Percentiles rank a stretch among this genome's conserved stretches.
Conservation (phyloP, 108 stramenopile genomes). For the Skeletonema potamos region DNA sequence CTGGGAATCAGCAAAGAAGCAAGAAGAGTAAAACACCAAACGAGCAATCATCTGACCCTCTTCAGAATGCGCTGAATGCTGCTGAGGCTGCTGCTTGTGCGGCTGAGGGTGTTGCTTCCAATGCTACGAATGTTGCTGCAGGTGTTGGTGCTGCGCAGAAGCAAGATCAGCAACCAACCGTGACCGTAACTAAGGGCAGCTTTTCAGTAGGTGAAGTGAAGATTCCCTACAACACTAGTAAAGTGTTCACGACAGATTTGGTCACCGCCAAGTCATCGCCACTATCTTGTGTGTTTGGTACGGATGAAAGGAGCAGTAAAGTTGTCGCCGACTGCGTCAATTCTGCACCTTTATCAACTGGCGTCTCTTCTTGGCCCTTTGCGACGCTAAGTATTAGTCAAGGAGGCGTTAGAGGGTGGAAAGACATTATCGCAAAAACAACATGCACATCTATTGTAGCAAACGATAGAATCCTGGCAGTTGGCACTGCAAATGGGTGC, state of each 20-base stretch:
- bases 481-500: slow-evolving; percentile 77
- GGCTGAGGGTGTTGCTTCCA: slow-evolving; percentile 14
- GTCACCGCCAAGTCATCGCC: background rate
- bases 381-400: slow-evolving; percentile 64
- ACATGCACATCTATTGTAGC: slow-evolving; percentile 68
- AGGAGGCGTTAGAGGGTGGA: slow-evolving; percentile 57
- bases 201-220: background rate
- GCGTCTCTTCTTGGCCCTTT: slow-evolving; percentile 53
- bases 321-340: slow-evolving; percentile 76
- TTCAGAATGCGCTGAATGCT: slow-evolving; percentile 61
- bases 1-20: slow-evolving; percentile 19
- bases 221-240: slow-evolving; percentile 65
- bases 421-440: slow-evolving; percentile 67
- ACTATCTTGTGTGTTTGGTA: slow-evolving; percentile 8
- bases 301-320: slow-evolving; percentile 5
- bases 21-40: slow-evolving; percentile 20
- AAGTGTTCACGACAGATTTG: slow-evolving; percentile 66
- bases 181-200: background rate
- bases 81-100: slow-evolving; percentile 50
- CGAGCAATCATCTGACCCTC: slow-evolving; percentile 36
- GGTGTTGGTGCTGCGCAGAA: background rate
- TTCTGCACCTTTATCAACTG: slow-evolving; percentile 34
- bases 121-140: slow-evolving; percentile 10
- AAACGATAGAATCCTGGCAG: slow-evolving; percentile 49
- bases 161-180: background rate